Evolutionary conservation across 495 filamentous ascomycete genomes (phyloP), one percentile per base, ranked within the genome.

Genomic region (Echria macrotheca): DNA sequence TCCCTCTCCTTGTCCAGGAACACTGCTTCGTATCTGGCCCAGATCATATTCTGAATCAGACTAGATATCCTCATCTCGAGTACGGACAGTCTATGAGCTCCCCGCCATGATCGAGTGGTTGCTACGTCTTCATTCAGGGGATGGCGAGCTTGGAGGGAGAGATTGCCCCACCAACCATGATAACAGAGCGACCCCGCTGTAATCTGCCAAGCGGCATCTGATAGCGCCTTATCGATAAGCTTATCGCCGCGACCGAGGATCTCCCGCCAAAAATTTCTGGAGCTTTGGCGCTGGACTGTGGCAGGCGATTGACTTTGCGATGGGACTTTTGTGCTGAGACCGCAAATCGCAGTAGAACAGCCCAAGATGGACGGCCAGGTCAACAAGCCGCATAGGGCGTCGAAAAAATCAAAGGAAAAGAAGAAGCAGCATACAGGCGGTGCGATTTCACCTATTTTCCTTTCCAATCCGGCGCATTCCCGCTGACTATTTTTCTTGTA

Each of bases 331-430:
- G 36, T 22, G 49, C 19, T 28, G 24, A 37, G 39, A 48, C 26
- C 15, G 33, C 31, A 12, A 46, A 36, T 36, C 55, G 50, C 51
- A 53, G n/a, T n/a, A n/a, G n/a, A n/a, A n/a, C n/a, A n/a, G n/a
- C n/a, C n/a, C n/a, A 61, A 23, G 24, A 93, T 91, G 86, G 88
- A 93, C 65, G 72, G 84, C 47, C 91, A 96, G 68, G 64, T 72
- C n/a, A 89, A 97, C 64, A 81, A 87, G 66, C 75, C 86, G 46
- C 91, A 97, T 76, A 76, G 90, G 49, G 80, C 83, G 57, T 71
- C 84, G 3, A 97, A 96, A 66, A 84, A 86, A 61, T 70, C 83
- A 2, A 96, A 96, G 69, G 87, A 90, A 68, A 95, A 95, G 77
- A 96, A 95, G 76, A 82, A 85, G 63, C 81, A 79, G 51, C 54